Evolutionary conservation across 2,329 filamentous ascomycete species (phyloP).

Genomic region (Sarocladium strictum): DNA sequence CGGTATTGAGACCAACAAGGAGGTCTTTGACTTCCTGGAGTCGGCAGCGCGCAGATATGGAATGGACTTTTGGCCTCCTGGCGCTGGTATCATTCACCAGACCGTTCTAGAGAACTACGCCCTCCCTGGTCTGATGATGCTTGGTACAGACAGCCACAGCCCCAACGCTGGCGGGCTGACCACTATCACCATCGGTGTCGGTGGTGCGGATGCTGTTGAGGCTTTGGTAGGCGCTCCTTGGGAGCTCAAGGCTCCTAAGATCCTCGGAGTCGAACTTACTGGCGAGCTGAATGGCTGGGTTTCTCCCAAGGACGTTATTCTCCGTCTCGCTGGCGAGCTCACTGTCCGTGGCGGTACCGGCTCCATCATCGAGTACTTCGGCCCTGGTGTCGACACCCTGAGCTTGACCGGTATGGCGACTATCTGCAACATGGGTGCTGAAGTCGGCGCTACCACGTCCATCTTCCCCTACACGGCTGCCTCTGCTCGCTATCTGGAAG

Average conservation of each 20-base stretch:
- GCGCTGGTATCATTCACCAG: conserved; percentile 95
- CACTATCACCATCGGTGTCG: conserved; percentile 93
- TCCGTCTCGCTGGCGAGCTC: conserved; percentile 80
- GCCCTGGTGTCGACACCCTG: conserved; percentile 80
- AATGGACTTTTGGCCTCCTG: conserved; percentile 93
- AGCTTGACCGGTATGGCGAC: conserved; percentile 94
- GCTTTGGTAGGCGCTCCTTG: conserved; percentile 93
- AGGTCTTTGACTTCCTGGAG: conserved; percentile 97
- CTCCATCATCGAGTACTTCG: conserved; percentile 91
- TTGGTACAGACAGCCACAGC: conserved; percentile 95
- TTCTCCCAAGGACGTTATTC: conserved; percentile 91
- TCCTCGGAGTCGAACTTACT: conserved; percentile 78
- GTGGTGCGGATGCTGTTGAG: conserved; percentile 94
- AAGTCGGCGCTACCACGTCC: conserved; percentile 92
- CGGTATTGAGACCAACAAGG: conserved; percentile 86
- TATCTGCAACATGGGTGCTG: conserved; percentile 81
- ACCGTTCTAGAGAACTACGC: conserved; percentile 97
- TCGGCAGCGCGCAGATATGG: conserved; percentile 86
- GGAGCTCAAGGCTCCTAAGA: conserved; percentile 92
- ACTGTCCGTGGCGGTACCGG: conserved; percentile 93
- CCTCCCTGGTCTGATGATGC: conserved; percentile 96
- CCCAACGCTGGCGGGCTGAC: conserved; percentile 94
- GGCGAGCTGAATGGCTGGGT: conserved; percentile 87
- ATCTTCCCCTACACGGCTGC: conserved; percentile 87
- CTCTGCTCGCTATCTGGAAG: conserved; percentile 78